These are phyloP conservation scores for Fraxinus floribunda DNA, from an alignment of 305 asterid genomes.

Conservation along the genomic window DNA sequence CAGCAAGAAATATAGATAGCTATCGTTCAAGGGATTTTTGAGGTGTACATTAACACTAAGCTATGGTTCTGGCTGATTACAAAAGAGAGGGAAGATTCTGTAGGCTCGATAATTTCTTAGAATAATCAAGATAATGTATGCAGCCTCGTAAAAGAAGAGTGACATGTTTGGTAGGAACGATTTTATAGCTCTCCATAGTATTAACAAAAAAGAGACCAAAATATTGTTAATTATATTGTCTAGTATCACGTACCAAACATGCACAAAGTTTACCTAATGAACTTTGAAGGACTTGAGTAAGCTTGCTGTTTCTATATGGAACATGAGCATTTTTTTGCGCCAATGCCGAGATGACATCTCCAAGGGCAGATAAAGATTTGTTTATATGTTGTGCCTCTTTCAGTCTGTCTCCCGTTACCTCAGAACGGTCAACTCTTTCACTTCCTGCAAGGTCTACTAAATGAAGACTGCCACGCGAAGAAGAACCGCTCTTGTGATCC, in stretches of 20 bases:
- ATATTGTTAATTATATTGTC: background rate
- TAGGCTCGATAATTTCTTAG: background rate
- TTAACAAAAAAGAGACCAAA: background rate
- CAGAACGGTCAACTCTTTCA: conserved; percentile 85
- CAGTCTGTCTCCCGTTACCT: conserved; percentile 78
- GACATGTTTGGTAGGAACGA: background rate
- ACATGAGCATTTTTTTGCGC: conserved; percentile 70
- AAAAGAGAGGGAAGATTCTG: background rate
- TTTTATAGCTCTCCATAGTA: background rate
- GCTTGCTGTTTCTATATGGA: conserved; percentile 86
- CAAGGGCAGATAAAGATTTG: conserved; percentile 75
- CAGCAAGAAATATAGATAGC: background rate
- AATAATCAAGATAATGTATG: background rate
- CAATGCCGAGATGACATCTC: conserved; percentile 80
- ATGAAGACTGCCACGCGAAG: conserved; percentile 70
- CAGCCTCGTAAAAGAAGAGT: background rate
- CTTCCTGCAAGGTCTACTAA: conserved; percentile 91
- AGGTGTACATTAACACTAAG: background rate
- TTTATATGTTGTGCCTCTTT: conserved; percentile 84
- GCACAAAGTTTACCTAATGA: conserved; percentile 53
- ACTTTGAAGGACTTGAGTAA: conserved; percentile 83
- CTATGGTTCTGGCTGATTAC: background rate
- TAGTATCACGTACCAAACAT: background rate
- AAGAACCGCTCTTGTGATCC: conserved; percentile 58
- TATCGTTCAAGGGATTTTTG: background rate